These are phyloP conservation scores for Alternaria brassicae DNA, from an alignment of 2,329 filamentous ascomycete species.

Conservation along the genomic window DNA sequence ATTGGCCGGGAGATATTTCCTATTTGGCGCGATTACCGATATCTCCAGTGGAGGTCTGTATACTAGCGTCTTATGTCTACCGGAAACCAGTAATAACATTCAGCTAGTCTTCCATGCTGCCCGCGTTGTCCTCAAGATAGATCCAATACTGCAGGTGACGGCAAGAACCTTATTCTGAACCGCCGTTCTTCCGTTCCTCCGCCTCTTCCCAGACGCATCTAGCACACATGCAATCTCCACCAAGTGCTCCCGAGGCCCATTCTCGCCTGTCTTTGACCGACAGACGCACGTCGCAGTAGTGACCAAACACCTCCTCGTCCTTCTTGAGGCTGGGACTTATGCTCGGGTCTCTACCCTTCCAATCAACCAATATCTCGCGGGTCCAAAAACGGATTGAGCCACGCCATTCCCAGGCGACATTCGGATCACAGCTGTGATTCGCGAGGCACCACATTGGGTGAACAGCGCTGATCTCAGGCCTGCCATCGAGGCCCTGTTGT, in stretches of 20 bases:
- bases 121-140: neutral
- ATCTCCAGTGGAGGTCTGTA: neutral
- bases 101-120: neutral
- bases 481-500: constrained; percentile 71
- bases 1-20: neutral
- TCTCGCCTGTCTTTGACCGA: constrained; percentile 81
- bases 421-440: constrained; percentile 95
- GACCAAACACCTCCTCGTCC: constrained; percentile 87
- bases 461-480: constrained; percentile 90
- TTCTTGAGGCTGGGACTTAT: constrained; percentile 68
- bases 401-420: constrained; percentile 93
- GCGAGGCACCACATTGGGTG: constrained; percentile 96
- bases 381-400: constrained; percentile 76
- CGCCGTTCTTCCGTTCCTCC: constrained; percentile 6
- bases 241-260: constrained; percentile 86
- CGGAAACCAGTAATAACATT: neutral
- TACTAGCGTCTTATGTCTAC: neutral
- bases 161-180: neutral
- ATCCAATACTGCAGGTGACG: neutral
- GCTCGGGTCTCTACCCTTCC: constrained; percentile 46
- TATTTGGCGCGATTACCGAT: neutral
- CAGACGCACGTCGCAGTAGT: constrained; percentile 89
- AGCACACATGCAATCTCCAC: constrained; percentile 85
- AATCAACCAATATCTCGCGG: constrained; percentile 64
- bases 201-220: constrained; percentile 76